Base-by-base conservation (phyloP, 2,329 filamentous ascomycete species). In the Pyrenochaeta sp. region DNA sequence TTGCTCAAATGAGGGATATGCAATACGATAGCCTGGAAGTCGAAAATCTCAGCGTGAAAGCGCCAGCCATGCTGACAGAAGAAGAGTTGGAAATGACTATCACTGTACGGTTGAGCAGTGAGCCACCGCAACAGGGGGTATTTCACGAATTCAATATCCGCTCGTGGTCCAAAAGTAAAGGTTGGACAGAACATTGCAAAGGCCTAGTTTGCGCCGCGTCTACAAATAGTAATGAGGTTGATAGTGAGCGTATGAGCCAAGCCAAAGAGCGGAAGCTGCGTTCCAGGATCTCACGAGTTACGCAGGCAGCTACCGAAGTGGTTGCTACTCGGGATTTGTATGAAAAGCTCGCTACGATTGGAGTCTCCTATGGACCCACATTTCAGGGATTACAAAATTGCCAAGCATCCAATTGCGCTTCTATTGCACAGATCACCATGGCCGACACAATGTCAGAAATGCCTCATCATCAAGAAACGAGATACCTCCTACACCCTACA, bases 161-260 rank as follows among this genome's bases (percentile, higher is more conserved):
- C 40, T 85, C 84, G 0, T 85, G 79, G 79, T 79, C 79, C 0
- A 75, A 77, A 12, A 77, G 71, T 11, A 77, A 81, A 35, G 81
- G 82, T 10, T 87, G 85, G 85, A 80, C 80, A 0, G 82, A 87
- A 61, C 82, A 88, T 62, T 87, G 84, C 65, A 61, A 54, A 15
- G 69, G 69, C 14, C 30, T 39, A 7, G 75, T 86, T 9, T 71
- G 77, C 5, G 76, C 81, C 3, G 69, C 72, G 40, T 57, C 67
- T 7, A 60, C 61, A 7, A 73, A 78, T 11, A 54, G 66, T 1
- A 79, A 81, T 54, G 75, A 77, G 5, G 75, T 83, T 1, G 77
- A 81, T 43, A 72, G 75, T 2, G 21, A 35, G 5, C 58, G 56
- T 15, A 36, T 49, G 0, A 45, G 31, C 1, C 20, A 43, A 10